Conservation (phyloP, 352 stramenopile species). For the Plasmopara halstedii region DNA sequence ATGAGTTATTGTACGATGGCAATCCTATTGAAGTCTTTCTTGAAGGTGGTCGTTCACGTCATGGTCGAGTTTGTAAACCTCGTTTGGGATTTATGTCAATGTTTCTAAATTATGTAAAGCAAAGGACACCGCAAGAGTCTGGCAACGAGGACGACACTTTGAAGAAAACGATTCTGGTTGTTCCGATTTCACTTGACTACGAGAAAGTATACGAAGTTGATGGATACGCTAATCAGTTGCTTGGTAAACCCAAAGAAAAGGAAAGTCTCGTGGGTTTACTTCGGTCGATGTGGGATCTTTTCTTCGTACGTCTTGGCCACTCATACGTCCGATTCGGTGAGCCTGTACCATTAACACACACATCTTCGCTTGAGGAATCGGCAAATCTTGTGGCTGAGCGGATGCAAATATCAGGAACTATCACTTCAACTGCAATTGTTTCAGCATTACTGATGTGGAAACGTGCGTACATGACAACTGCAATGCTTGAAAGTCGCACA, state of each 20-base stretch:
- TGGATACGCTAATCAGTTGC: constrained; percentile 79
- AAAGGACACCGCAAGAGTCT: constrained; percentile 5
- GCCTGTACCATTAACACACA: constrained; percentile 48
- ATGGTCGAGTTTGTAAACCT: constrained; percentile 69
- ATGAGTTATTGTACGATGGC: constrained; percentile 70
- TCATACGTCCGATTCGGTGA: constrained; percentile 81
- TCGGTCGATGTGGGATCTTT: constrained; percentile 60
- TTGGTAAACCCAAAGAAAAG: constrained; percentile 80
- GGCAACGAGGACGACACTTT: constrained; percentile 9
- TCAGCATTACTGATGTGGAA: constrained; percentile 75
- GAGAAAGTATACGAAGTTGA: constrained; percentile 85
- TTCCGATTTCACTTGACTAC: constrained; percentile 86
- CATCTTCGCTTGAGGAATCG: constrained; percentile 37
- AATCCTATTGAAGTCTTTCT: constrained; percentile 87
- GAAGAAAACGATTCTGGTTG: constrained; percentile 59
- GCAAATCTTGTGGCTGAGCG: constrained; percentile 46
- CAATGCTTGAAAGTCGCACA: constrained; percentile 48
- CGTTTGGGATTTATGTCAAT: constrained; percentile 67
- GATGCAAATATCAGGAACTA: constrained; percentile 70
- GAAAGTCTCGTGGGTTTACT: constrained; percentile 71
- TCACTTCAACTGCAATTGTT: constrained; percentile 69
- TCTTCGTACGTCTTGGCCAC: constrained; percentile 71
- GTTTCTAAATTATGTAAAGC: constrained; percentile 48
- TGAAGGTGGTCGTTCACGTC: constrained; percentile 76
- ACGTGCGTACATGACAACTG: constrained; percentile 42